Percentiles rank a stretch among this genome's conserved stretches.
phyloP scores from a whole-genome alignment of 306 rosid genomes.

The Sicyos baderoa region DNA sequence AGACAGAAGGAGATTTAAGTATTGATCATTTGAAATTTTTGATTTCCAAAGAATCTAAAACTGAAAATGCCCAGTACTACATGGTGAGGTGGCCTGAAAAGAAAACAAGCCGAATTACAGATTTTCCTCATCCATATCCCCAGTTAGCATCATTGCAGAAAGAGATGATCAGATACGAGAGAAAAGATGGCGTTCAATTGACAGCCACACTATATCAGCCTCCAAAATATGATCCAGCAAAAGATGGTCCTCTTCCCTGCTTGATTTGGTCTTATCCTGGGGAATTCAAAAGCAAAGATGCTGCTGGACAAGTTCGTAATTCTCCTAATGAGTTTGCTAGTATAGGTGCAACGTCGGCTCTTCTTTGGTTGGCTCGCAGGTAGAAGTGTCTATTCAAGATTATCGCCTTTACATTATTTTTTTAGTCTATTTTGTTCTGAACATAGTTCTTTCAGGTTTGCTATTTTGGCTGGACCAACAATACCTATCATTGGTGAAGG shows the following conservation, averaged over 20 bases:
- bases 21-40: conserved; percentile 63
- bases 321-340: conserved; percentile 99
- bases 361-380: conserved; percentile 96
- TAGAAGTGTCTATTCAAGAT: conserved; percentile 27
- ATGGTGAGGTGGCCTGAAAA: conserved; percentile 78
- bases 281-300: conserved; percentile 96
- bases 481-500: conserved; percentile 98
- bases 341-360: conserved; percentile 89
- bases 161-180: conserved; percentile 90
- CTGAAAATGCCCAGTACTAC: conserved; percentile 86
- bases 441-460: conserved; percentile 59
- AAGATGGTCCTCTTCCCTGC: conserved; percentile 94
- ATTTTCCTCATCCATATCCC: conserved; percentile 98
- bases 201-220: conserved; percentile 95
- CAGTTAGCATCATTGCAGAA: conserved; percentile 87
- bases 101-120: conserved; percentile 58
- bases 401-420: background rate
- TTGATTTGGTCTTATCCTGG: conserved; percentile 98
- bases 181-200: conserved; percentile 95
- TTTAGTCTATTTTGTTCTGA: conserved; percentile 14
- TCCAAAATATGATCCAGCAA: conserved; percentile 77
- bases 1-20: conserved; percentile 74
- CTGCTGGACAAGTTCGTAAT: conserved; percentile 98
- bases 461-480: conserved; percentile 89
- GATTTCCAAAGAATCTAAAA: conserved; percentile 91